Evolutionary conservation across 2,329 filamentous ascomycete species (phyloP), one percentile per base, ranked within the genome.

Genomic region (Sporothrix phasma): DNA sequence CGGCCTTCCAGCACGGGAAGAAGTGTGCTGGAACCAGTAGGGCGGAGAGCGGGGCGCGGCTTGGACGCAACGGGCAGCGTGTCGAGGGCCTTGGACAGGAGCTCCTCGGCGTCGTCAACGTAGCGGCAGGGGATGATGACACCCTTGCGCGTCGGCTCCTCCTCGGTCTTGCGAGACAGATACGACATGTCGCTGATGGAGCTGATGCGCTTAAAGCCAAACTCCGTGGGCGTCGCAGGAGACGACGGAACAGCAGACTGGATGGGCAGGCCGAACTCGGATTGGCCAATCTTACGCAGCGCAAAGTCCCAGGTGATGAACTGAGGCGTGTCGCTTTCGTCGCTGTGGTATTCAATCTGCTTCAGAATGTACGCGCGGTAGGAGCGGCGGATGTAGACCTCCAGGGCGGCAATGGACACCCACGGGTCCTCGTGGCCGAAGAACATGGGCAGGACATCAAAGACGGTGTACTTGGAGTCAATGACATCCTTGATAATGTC

Each of bases 111-210:
- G 72, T 99, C 94, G 68, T 99, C 94, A 47, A 99, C 80, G 77
- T 96, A 99, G 72, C 88, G 88, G 71, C 95, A 92, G 37, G 94
- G 92, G 53, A 97, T 86, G 68, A 99, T 94, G 63, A 96, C 91
- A 84, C 94, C 94, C 80, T 94, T 95, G 71, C 94, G 86, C 34
- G 83, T 85, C 39, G 90, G 89, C 76, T 97, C 92, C 46, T 86
- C 81, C 47, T 88, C 84, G 62, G 85, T 83, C 73, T 88, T 88
- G 68, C 85, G 85, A 66, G 85, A 82, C 66, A 97, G 79, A 75
- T 96, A 96, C 17, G 91, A 90, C 88, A 99, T 90, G 73, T 99
- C 94, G 75, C 92, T 96, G 76, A 99, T 94, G 62, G 94, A 97
- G 78, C 89, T 87, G 72, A 97, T 88, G 70, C 92, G 87, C 78